These are phyloP conservation scores for Oropetium thomaeum DNA, from an alignment of 176 grass and related monocot genomes.

Conservation along the genomic window DNA sequence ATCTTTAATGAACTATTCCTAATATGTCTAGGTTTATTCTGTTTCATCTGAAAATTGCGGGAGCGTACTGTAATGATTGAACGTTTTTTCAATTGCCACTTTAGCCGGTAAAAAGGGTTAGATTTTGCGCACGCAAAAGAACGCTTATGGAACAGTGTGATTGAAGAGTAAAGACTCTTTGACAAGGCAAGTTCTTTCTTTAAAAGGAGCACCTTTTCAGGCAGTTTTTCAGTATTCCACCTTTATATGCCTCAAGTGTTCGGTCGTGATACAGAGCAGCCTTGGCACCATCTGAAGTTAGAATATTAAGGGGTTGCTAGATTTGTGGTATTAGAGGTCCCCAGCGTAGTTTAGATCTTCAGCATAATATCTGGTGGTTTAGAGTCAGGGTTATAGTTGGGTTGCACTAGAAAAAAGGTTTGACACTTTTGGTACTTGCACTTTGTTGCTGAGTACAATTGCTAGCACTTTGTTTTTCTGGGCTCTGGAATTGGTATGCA, in stretches of 20 bases:
- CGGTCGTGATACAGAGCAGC: not conserved
- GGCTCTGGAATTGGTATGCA: not conserved
- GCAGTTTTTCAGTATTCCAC: constrained; percentile 4
- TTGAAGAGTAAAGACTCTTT: constrained; percentile 25
- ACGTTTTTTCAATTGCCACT: constrained; percentile 6
- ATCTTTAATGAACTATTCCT: not conserved
- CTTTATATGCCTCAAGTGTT: constrained; percentile 14
- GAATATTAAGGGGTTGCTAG: not conserved
- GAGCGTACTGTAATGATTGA: not conserved
- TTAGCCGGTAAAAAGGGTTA: constrained; percentile 32
- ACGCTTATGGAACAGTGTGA: constrained; percentile 15
- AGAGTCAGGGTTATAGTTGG: not conserved
- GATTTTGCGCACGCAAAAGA: constrained; percentile 23
- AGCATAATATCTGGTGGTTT: not conserved
- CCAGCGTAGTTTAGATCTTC: not conserved
- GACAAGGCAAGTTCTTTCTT: not conserved
- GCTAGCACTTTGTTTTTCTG: not conserved
- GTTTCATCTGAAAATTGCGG: not conserved
- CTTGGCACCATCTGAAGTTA: not conserved
- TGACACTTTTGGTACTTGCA: not conserved
- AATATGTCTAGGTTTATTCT: constrained; percentile 2
- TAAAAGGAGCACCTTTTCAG: not conserved
- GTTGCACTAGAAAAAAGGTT: not conserved
- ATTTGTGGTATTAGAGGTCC: not conserved
- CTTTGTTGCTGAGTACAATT: not conserved